Base-by-base conservation (phyloP, 2,329 filamentous ascomycete genomes). In the Cryphonectria japonica region DNA sequence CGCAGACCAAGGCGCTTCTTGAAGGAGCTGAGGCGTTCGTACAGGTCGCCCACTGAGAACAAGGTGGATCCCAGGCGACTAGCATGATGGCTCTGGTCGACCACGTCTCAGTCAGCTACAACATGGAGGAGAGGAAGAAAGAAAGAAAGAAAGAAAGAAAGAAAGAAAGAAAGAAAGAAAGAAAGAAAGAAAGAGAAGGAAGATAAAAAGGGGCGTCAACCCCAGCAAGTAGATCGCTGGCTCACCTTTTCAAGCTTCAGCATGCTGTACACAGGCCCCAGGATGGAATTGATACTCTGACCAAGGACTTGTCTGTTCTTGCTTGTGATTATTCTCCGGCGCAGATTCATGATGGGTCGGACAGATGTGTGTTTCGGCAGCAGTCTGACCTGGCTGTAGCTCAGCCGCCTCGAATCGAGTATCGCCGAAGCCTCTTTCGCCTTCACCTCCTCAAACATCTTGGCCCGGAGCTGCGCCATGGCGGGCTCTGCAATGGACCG, bases 271-370 rank as follows among this genome's bases (percentile, higher is more conserved):
- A 95, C 87, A 0, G 95, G 94, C 1, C 85, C 86, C 72, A 87
- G 77, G 5, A 85, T 57, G 82, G 76, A 84, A 77, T 94, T 96
- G 76, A 94, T 91, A 77, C 90, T 93, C 60, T 82, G 82, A 0
- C 88, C 88, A 6, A 93, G 83, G 0, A 84, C 78, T 67, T 84
- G 84, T 71, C 84, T 87, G 41, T 87, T 87, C 70, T 87, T 83
- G 67, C 81, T 81, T 22, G 85, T 80, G 60, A 82, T 77, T 22
- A 85, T 83, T 71, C 92, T 87, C 72, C 92, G 88, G 69, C 91
- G 88, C 54, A 99, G 83, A 78, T 99, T 99, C 81, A 92, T 93
- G 75, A 99, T 97, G 0, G 95, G 92, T 26, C 96, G 88, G 75
- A 97, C 87, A 0, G 92, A 91, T 1, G 82, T 82, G 29, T 87